These are phyloP conservation scores for Aspergillus vadensis DNA, from an alignment of 2,329 filamentous ascomycete genomes.

Conservation along the genomic window DNA sequence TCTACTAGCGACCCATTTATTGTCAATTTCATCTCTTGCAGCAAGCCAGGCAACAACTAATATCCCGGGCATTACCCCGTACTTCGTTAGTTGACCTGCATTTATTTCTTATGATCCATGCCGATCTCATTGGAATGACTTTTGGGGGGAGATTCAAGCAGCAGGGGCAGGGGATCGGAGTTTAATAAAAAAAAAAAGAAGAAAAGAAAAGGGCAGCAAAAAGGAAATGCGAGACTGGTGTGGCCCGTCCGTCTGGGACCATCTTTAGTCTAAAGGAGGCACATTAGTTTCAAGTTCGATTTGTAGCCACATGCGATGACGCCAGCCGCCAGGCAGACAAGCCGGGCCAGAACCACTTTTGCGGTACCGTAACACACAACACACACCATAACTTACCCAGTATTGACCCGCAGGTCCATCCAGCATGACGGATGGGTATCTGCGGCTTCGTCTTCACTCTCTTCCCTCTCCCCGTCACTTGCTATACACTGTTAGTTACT, in stretches of 20 bases:
- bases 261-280: neutral
- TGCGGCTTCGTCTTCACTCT: too few relatives aligned
- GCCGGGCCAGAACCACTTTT: conserved; percentile 1
- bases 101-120: conserved; percentile 5
- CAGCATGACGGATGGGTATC: too few relatives aligned
- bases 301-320: conserved; percentile 14
- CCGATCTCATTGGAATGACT: conserved; percentile 7
- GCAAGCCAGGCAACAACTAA: neutral
- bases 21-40: too few relatives aligned
- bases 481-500: too few relatives aligned
- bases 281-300: neutral
- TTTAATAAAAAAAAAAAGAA: neutral
- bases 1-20: neutral
- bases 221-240: neutral
- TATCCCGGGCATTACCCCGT: neutral
- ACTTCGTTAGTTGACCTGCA: conserved; percentile 3
- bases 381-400: neutral
- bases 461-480: too few relatives aligned
- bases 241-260: neutral
- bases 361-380: neutral
- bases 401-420: neutral
- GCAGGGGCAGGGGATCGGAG: neutral
- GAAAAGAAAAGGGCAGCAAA: neutral
- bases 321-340: conserved; percentile 7
- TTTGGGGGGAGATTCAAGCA: neutral